These are phyloP conservation scores for Mitragyna speciosa DNA, from an alignment of 257 asterid genomes.

Conservation along the genomic window DNA sequence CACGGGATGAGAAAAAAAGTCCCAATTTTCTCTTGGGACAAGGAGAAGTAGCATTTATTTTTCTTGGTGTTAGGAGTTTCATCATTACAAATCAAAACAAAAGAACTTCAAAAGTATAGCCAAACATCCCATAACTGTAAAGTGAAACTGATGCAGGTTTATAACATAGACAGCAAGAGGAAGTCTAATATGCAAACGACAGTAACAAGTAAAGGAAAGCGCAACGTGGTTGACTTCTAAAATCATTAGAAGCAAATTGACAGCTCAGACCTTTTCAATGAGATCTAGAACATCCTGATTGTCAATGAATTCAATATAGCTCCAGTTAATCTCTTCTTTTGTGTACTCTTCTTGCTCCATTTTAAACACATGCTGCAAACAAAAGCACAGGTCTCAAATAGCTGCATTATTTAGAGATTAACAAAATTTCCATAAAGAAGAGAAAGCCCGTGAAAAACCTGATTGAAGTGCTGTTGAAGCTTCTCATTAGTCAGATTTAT, in stretches of 20 bases:
- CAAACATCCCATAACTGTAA: not conserved
- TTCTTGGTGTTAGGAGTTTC: not conserved
- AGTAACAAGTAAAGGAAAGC: slow-evolving; percentile 2
- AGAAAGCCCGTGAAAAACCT: slow-evolving; percentile 47
- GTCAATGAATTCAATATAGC: slow-evolving; percentile 98
- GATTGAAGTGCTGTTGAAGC: slow-evolving; percentile 99
- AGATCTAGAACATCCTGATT: slow-evolving; percentile 93
- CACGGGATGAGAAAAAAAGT: not conserved
- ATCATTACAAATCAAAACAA: not conserved
- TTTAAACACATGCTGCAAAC: slow-evolving; percentile 91
- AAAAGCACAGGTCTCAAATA: slow-evolving; percentile 22
- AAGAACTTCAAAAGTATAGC: not conserved
- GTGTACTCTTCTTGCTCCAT: slow-evolving; percentile 99
- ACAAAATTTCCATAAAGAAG: slow-evolving; percentile 11
- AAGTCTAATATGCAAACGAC: not conserved
- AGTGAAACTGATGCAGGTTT: not conserved
- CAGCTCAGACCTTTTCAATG: slow-evolving; percentile 75
- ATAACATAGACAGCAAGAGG: not conserved
- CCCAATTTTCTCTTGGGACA: too few relatives aligned
- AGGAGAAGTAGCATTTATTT: not conserved
- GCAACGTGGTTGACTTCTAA: not conserved
- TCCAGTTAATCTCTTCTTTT: slow-evolving; percentile 97
- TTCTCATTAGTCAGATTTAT: slow-evolving; percentile 96
- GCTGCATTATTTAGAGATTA: slow-evolving; percentile 12
- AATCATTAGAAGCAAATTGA: not conserved